Evolutionary conservation across 2,329 filamentous ascomycete genomes (phyloP).

Genomic region (Cladosporium sp.): DNA sequence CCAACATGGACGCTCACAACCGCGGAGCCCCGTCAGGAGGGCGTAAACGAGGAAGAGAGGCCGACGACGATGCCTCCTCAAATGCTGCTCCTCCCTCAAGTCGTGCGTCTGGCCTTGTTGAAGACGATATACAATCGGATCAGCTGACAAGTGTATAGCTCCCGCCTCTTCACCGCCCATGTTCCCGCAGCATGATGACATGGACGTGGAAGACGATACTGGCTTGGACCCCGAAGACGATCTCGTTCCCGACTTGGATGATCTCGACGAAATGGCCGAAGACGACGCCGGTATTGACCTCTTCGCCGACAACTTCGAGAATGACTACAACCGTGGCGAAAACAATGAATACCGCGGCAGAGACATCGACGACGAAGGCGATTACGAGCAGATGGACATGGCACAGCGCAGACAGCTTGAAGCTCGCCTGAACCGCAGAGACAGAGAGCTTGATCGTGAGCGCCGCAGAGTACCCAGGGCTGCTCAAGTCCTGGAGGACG

Average conservation of each 20-base stretch:
- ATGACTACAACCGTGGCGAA: constrained; percentile 58
- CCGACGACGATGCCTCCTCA: constrained; percentile 62
- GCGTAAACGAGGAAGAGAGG: constrained; percentile 66
- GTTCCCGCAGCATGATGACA: constrained; percentile 66
- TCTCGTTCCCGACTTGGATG: constrained; percentile 64
- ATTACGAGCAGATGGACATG: constrained; percentile 70
- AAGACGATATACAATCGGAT: neutral
- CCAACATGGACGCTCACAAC: constrained; percentile 81
- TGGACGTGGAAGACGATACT: constrained; percentile 61
- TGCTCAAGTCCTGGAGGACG: constrained; percentile 66
- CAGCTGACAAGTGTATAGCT: constrained; percentile 41
- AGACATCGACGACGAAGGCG: constrained; percentile 75
- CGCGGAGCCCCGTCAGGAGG: constrained; percentile 61
- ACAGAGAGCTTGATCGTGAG: constrained; percentile 68
- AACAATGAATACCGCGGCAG: constrained; percentile 66
- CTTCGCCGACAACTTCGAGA: constrained; percentile 70
- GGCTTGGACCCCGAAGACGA: constrained; percentile 71
- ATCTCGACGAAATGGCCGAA: constrained; percentile 69
- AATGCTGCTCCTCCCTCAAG: constrained; percentile 62
- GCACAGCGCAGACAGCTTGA: constrained; percentile 71
- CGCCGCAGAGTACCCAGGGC: constrained; percentile 70
- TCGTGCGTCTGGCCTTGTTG: constrained; percentile 52
- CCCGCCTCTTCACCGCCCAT: constrained; percentile 63
- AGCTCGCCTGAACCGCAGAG: constrained; percentile 70
- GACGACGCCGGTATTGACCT: constrained; percentile 71